Conservation (phyloP, 78 protist species). For the Monosiga brevicollis region DNA sequence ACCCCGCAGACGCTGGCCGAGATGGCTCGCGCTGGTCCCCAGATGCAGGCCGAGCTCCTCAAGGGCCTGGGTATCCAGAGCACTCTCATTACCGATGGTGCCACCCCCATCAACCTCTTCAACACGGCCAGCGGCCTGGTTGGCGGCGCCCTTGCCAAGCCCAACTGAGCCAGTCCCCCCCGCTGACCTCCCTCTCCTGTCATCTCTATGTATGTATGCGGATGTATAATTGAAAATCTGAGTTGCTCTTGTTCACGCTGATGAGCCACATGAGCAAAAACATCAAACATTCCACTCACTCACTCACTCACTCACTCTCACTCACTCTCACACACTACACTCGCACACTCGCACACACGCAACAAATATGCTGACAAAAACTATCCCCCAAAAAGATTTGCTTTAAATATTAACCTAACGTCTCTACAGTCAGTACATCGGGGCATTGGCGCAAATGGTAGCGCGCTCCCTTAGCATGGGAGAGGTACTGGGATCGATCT, state of each 20-base stretch:
- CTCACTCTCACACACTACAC: background rate
- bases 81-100: slow-evolving; percentile 73
- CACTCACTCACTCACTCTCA: background rate
- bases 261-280: background rate
- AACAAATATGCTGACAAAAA: too few relatives aligned
- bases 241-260: background rate
- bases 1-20: slow-evolving; percentile 48
- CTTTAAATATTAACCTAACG: too few relatives aligned
- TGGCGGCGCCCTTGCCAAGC: slow-evolving; percentile 9
- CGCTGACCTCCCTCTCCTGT: background rate
- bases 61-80: slow-evolving; percentile 56
- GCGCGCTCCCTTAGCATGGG: too few relatives aligned
- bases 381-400: too few relatives aligned
- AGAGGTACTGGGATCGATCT: too few relatives aligned
- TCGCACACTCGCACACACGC: background rate
- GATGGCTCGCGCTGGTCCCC: slow-evolving; percentile 74
- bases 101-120: slow-evolving; percentile 76
- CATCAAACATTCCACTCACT: background rate
- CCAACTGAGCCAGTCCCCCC: background rate
- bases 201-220: background rate
- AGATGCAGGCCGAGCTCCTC: slow-evolving; percentile 70
- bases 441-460: too few relatives aligned
- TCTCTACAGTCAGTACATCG: too few relatives aligned
- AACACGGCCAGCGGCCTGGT: slow-evolving; percentile 70
- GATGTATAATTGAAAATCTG: background rate